phyloP scores from a whole-genome alignment of 768 basidiomycete genomes.

The Boletus edulis region DNA sequence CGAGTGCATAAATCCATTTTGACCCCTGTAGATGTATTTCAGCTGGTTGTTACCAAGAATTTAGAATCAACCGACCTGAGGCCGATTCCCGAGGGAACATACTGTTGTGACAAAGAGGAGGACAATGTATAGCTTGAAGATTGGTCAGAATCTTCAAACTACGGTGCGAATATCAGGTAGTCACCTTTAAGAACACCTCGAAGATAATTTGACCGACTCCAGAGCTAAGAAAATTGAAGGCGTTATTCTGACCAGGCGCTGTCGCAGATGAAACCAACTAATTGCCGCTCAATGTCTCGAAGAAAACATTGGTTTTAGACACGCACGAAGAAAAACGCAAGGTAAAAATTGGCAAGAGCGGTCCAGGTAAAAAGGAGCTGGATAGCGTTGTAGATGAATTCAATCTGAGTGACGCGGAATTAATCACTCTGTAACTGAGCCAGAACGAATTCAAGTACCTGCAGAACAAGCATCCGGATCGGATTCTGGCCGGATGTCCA shows the following conservation, averaged over 20 bases:
- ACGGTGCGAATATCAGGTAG: constrained; percentile 2
- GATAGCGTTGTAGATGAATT: constrained; percentile 89
- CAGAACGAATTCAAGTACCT: constrained; percentile 24
- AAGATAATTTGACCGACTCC: constrained; percentile 74
- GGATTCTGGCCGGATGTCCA: constrained; percentile 91
- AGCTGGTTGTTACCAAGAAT: neutral
- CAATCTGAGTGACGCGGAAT: constrained; percentile 46
- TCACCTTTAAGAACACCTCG: constrained; percentile 66
- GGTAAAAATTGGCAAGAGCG: constrained; percentile 87
- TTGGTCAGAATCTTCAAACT: constrained; percentile 21
- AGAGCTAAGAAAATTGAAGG: constrained; percentile 77
- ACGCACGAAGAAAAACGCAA: constrained; percentile 91
- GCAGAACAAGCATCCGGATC: constrained; percentile 78
- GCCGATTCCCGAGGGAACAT: constrained; percentile 90
- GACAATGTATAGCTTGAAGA: constrained; percentile 68
- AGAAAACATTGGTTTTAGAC: constrained; percentile 14
- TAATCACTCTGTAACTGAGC: neutral
- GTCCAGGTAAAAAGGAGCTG: constrained; percentile 96
- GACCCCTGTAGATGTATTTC: constrained; percentile 52
- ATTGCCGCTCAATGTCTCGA: constrained; percentile 21
- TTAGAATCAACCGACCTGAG: constrained; percentile 43
- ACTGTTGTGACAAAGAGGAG: constrained; percentile 79
- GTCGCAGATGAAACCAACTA: constrained; percentile 85
- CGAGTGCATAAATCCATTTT: constrained; percentile 77
- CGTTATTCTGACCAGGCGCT: constrained; percentile 47